A percentile compares a stretch with the other conserved stretches of the same genome.
Evolutionary conservation across 139 green algal genomes (phyloP).

Genomic region (Coccomyxa sp.): DNA sequence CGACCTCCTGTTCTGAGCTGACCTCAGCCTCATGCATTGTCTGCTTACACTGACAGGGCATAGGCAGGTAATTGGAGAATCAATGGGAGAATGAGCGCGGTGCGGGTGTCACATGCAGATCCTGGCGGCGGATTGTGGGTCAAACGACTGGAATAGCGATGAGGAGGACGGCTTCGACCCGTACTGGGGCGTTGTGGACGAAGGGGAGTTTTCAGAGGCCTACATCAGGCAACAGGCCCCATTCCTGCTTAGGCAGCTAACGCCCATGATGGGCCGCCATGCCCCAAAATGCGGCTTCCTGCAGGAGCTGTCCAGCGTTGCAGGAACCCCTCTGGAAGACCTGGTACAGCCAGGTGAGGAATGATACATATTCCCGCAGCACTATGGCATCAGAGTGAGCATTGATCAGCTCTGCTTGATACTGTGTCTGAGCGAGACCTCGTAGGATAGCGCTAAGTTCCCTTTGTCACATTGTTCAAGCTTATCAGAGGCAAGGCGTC

Average conservation of each 20-base stretch:
- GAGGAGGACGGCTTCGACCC: constrained; percentile 9
- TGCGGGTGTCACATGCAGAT: not conserved
- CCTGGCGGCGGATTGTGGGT: not conserved
- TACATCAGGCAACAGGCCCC: not conserved
- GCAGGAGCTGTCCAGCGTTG: not conserved
- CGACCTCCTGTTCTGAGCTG: too few species aligned
- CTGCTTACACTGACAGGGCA: too few species aligned
- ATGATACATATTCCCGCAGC: too few species aligned
- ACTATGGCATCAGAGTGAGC: too few species aligned
- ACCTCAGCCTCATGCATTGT: too few species aligned
- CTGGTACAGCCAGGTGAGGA: not conserved
- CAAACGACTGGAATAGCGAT: not conserved
- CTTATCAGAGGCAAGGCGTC: too few species aligned
- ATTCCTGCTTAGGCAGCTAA: not conserved
- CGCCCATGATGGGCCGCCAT: not conserved
- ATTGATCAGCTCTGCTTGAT: too few species aligned
- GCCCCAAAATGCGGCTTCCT: not conserved
- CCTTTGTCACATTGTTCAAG: too few species aligned
- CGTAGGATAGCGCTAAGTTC: too few species aligned
- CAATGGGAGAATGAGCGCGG: too few species aligned
- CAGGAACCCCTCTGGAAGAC: not conserved
- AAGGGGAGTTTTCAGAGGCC: not conserved
- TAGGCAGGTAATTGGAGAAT: too few species aligned
- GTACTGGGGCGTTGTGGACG: constrained; percentile 1
- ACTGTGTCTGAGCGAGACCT: too few species aligned